Evolutionary conservation across 192 early-diverging fungal species (phyloP).

Genomic region (Coemansia javaensis): DNA sequence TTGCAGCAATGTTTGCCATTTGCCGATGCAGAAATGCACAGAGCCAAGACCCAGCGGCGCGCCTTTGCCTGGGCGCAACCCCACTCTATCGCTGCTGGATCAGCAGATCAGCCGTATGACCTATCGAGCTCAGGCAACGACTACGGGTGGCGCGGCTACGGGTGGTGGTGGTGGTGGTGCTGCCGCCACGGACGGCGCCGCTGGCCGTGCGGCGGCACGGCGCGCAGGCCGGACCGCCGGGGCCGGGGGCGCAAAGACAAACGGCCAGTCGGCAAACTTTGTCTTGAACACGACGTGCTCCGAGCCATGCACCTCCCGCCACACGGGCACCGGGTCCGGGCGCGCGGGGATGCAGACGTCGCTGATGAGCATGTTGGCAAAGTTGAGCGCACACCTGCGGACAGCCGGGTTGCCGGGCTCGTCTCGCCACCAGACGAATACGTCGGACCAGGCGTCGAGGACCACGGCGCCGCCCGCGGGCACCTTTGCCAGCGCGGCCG

Average conservation of each 20-base stretch:
- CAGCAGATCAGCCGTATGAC: no score
- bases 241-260: conserved; percentile 36
- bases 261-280: conserved; percentile 50
- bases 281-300: conserved; percentile 49
- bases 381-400: conserved; percentile 37
- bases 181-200: neutral
- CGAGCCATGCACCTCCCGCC: conserved; percentile 42
- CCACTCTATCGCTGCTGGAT: no score
- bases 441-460: conserved; percentile 44
- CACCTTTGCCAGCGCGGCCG: conserved; percentile 35
- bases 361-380: conserved; percentile 37
- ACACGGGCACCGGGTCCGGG: conserved; percentile 37
- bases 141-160: no score
- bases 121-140: no score
- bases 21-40: neutral
- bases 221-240: no score
- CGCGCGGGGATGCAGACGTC: conserved; percentile 40
- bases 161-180: no score
- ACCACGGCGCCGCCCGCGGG: conserved; percentile 42
- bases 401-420: conserved; percentile 37
- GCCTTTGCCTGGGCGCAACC: no score
- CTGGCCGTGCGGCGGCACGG: no score
- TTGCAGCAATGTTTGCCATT: conserved; percentile 45
- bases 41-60: no score
- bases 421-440: conserved; percentile 50